phyloP scores from a whole-genome alignment of 108 stramenopile genomes.

The Fistulifera pelliculosa region DNA sequence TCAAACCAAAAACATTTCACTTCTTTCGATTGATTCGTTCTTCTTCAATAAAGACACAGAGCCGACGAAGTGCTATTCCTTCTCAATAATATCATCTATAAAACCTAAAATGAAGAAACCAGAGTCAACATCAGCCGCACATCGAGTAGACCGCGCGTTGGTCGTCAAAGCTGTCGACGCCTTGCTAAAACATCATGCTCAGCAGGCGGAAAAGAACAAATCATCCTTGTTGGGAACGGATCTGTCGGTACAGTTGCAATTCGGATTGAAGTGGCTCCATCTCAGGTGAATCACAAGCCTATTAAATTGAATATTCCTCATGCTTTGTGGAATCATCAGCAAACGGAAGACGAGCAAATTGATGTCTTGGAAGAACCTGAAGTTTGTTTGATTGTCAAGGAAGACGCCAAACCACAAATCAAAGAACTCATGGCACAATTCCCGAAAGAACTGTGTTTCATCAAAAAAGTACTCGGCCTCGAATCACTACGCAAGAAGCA shows the following conservation, averaged over 20 bases:
- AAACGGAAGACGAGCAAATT: constrained; percentile 13
- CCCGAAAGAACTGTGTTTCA: constrained; percentile 59
- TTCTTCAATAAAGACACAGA: neutral
- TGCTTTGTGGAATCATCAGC: constrained; percentile 38
- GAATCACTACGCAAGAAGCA: constrained; percentile 80
- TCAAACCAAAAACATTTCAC: too few relatives aligned
- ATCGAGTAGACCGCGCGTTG: constrained; percentile 32
- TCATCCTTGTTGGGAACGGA: constrained; percentile 48
- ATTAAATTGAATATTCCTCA: constrained; percentile 65
- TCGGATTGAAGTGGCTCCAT: constrained; percentile 62
- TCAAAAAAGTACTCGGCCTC: constrained; percentile 80
- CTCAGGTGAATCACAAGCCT: constrained; percentile 46
- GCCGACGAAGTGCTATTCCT: neutral
- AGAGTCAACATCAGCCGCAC: neutral
- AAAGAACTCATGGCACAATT: constrained; percentile 70
- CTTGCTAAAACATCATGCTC: constrained; percentile 66
- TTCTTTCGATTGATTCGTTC: neutral
- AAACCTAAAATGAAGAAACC: constrained; percentile 1
- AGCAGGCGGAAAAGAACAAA: constrained; percentile 20
- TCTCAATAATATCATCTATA: neutral
- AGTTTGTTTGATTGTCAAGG: constrained; percentile 92
- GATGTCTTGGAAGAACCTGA: constrained; percentile 46
- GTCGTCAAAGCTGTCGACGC: constrained; percentile 52
- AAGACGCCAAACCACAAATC: constrained; percentile 72
- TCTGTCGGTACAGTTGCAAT: constrained; percentile 57